Evolutionary conservation across 2,329 filamentous ascomycete genomes (phyloP).

Genomic region (Fusarium sp.): DNA sequence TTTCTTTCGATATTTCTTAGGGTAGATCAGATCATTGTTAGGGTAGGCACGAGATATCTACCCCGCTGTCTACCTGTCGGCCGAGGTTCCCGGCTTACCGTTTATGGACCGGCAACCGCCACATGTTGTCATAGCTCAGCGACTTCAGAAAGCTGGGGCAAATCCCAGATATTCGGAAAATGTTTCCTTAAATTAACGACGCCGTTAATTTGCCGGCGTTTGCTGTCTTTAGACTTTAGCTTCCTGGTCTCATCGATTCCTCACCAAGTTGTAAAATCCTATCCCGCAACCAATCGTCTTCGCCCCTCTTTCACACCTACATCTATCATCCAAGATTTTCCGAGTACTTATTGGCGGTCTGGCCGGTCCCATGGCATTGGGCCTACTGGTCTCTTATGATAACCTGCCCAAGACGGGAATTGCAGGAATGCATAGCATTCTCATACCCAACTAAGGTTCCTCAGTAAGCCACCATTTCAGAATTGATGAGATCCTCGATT

Average conservation of each 20-base stretch:
- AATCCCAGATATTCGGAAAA: not conserved
- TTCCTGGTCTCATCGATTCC: not conserved
- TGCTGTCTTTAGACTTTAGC: not conserved
- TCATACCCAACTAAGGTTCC: no score
- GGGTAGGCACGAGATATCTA: not conserved
- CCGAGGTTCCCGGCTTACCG: not conserved
- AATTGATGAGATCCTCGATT: no score
- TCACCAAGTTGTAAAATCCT: rapidly evolving
- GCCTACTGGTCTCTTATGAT: no score
- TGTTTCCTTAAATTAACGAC: not conserved
- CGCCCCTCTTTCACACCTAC: not conserved
- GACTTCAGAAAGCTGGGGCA: not conserved
- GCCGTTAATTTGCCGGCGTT: no score
- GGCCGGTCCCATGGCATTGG: rapidly evolving
- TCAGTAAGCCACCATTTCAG: no score
- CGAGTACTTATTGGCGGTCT: no score
- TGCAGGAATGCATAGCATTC: no score
- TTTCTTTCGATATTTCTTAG: rapidly evolving
- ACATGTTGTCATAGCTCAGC: not conserved
- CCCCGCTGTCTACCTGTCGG: not conserved
- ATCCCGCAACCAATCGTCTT: rapidly evolving
- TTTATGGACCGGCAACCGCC: not conserved
- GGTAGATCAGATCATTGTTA: not conserved
- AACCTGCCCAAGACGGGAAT: rapidly evolving
- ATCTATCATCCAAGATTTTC: not conserved